A percentile compares a stretch with the other conserved stretches of the same genome.
phyloP scores from a whole-genome alignment of 2,329 filamentous ascomycete genomes.

The Pseudogymnoascus sp. region DNA sequence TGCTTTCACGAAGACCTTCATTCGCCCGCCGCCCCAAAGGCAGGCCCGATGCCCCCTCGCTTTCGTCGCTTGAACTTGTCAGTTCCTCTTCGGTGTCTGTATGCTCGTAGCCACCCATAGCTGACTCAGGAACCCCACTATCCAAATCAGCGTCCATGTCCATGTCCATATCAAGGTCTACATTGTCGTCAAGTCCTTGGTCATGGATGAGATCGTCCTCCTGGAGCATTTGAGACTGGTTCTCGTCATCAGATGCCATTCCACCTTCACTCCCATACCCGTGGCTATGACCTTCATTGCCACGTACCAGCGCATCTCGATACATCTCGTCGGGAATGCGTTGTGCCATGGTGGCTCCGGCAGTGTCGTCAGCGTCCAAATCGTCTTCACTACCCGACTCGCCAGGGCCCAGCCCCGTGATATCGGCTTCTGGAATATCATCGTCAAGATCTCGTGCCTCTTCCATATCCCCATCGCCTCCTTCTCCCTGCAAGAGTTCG shows the following conservation, averaged over 20 bases:
- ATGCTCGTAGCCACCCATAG: conserved; percentile 61
- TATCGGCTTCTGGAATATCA: conserved; percentile 59
- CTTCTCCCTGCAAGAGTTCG: conserved; percentile 34
- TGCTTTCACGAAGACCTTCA: neutral
- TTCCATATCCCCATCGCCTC: conserved; percentile 39
- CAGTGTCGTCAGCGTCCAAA: conserved; percentile 34
- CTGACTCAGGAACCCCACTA: conserved; percentile 59
- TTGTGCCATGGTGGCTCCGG: conserved; percentile 17
- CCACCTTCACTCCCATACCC: conserved; percentile 38
- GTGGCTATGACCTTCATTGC: conserved; percentile 39
- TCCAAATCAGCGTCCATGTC: conserved; percentile 64
- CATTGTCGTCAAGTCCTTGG: conserved; percentile 24
- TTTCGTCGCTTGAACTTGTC: conserved; percentile 41
- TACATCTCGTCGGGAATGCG: conserved; percentile 55
- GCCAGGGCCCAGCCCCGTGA: conserved; percentile 35
- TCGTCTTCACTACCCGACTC: conserved; percentile 32
- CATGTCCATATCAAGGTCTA: conserved; percentile 36
- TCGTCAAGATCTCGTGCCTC: conserved; percentile 61
- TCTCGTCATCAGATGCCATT: conserved; percentile 48
- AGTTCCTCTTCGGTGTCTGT: conserved; percentile 66
- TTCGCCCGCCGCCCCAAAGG: neutral
- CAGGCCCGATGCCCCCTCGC: conserved; percentile 27
- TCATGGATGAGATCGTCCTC: conserved; percentile 49
- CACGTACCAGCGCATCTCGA: conserved; percentile 48
- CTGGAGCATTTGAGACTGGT: conserved; percentile 51